Evolutionary conservation across 129 eudicot genomes (phyloP).

Genomic region (Logfia minima): DNA sequence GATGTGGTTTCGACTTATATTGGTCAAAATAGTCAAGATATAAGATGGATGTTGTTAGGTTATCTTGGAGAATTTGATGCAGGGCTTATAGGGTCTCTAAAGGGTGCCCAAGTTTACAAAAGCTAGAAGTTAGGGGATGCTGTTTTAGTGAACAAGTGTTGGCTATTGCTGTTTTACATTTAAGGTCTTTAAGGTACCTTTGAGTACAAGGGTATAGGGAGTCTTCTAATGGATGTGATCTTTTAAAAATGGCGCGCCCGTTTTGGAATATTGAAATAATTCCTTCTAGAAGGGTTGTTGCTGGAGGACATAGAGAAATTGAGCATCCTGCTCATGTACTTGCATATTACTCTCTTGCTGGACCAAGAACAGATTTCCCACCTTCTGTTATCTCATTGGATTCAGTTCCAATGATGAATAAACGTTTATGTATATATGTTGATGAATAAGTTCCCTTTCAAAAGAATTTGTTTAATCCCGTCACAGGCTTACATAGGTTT

Average conservation of each 20-base stretch:
- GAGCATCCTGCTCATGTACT: slow-evolving; percentile 83
- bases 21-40: slow-evolving; percentile 59
- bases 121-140: slow-evolving; percentile 74
- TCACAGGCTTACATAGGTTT: neutral
- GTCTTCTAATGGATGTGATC: slow-evolving; percentile 48
- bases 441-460: neutral
- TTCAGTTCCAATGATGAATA: slow-evolving; percentile 27
- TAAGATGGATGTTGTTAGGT: slow-evolving; percentile 80
- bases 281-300: slow-evolving; percentile 56
- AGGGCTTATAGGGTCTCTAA: slow-evolving; percentile 63
- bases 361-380: slow-evolving; percentile 79
- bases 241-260: slow-evolving; percentile 69
- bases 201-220: slow-evolving; percentile 84
- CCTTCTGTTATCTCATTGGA: slow-evolving; percentile 52
- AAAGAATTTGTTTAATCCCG: no score
- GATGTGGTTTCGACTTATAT: slow-evolving; percentile 62
- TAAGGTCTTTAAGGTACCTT: slow-evolving; percentile 61
- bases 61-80: slow-evolving; percentile 72
- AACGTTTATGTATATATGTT: slow-evolving; percentile 15
- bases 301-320: slow-evolving; percentile 33
- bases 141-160: slow-evolving; percentile 72
- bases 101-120: slow-evolving; percentile 76
- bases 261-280: slow-evolving; percentile 90
- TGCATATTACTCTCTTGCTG: slow-evolving; percentile 91
- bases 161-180: slow-evolving; percentile 54